Percentiles rank a stretch among this genome's conserved stretches.
These are phyloP conservation scores for Clavariopsis aquatica DNA, from an alignment of 495 filamentous ascomycete genomes.

Conservation along the genomic window DNA sequence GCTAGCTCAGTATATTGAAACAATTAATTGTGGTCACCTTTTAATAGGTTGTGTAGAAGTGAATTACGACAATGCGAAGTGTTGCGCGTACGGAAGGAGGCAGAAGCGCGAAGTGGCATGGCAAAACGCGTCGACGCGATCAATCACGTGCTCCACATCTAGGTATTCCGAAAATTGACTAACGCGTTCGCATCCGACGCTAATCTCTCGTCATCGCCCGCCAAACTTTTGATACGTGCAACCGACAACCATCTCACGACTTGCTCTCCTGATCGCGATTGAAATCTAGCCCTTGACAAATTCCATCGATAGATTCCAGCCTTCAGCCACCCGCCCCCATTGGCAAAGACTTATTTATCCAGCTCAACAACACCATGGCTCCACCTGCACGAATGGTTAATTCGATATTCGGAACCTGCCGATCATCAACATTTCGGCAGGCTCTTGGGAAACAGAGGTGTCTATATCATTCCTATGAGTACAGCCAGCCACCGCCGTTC, in stretches of 20 bases:
- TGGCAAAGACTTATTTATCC: conserved; percentile 2
- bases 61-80: not conserved
- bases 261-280: conserved; percentile 1
- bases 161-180: not conserved
- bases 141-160: not conserved
- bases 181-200: not conserved
- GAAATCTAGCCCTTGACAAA: not conserved
- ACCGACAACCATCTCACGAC: not conserved
- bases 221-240: not conserved
- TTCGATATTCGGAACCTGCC: conserved; percentile 12
- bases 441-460: conserved; percentile 30
- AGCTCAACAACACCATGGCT: conserved; percentile 15
- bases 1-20: too few species aligned
- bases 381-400: conserved; percentile 6
- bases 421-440: conserved; percentile 20
- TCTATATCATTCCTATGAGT: conserved; percentile 72
- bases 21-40: too few species aligned
- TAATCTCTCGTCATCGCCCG: not conserved
- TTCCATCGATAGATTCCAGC: not conserved
- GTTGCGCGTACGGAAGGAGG: not conserved
- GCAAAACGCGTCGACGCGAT: conserved; percentile 1
- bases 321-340: conserved; percentile 5
- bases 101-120: not conserved
- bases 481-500: conserved; percentile 65
- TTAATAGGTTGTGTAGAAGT: too few species aligned